Evolutionary conservation across 2,329 filamentous ascomycete genomes (phyloP), one percentile per base, ranked within the genome.

Genomic region (Trichoderma pleuroti): DNA sequence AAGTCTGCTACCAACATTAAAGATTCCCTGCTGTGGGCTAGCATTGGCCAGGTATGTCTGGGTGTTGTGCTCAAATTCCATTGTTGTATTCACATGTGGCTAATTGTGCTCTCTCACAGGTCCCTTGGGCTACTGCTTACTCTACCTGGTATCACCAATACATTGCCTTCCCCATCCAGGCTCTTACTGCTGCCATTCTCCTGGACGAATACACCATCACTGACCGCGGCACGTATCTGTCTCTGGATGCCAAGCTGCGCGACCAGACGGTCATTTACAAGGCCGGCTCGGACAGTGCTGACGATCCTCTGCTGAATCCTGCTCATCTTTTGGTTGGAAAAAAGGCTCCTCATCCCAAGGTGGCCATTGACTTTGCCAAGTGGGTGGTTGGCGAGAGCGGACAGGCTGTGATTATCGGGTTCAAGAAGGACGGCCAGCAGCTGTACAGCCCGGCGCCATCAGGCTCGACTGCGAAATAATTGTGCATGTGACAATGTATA

Each of bases 1-100:
- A 85, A 85, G 74, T 84, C 82, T 3, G 84, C 84, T 0, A 84
- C 82, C 4, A 85, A 84, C 71, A 84, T 85, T 63, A 84, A 84
- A 71, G 84, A 85, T 65, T 81, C 81, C 0, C 72, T 79, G 46
- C 74, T 85, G 3, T 86, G 83, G 83, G 78, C 82, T 5, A 75
- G 76, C 0, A 84, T 85, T 39, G 84, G 83, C 5, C 84, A 85
- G 74, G 66, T 69, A 16, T 4, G 57, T 36, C 21, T 26, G 4
- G 14, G 24, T 10, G 12, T 24, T 42, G 16, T 18, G 2, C 18
- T 30, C n/a, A 7, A 26, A 49, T n/a, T 14, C 7, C 24, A 80
- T 74, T 63, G 4, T 5, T 4, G 1, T 26, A 26, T 5, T 4
- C 0, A 16, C 6, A 6, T 34, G 16, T 52, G 11, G 8, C 57